phyloP scores from a whole-genome alignment of 805 yeast species.

The Lachancea cidri region DNA sequence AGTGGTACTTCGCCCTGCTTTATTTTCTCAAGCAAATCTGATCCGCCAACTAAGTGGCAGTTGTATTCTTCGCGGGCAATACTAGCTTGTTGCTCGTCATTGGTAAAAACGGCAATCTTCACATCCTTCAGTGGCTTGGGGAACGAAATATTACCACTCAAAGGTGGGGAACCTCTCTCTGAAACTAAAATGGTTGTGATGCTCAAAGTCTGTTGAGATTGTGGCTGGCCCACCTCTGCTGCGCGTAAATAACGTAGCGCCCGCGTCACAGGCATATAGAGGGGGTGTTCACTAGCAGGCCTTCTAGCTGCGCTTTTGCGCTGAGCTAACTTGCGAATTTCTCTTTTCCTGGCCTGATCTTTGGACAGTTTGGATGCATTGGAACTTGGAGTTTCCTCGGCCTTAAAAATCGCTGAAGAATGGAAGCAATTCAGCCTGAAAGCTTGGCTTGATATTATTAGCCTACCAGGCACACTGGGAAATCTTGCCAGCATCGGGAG shows the following conservation, averaged over 20 bases:
- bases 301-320: constrained; percentile 36
- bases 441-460: background rate
- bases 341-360: constrained; percentile 34
- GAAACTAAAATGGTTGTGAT: constrained; percentile 59
- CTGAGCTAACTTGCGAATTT: constrained; percentile 34
- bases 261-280: constrained; percentile 62
- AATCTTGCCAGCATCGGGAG: constrained; percentile 1
- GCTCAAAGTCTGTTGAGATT: constrained; percentile 63
- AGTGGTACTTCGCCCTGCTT: constrained; percentile 43
- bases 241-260: constrained; percentile 83
- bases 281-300: constrained; percentile 47
- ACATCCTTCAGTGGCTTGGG: constrained; percentile 69
- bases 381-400: constrained; percentile 15
- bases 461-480: constrained; percentile 1
- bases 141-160: constrained; percentile 64
- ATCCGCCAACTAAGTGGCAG: constrained; percentile 66
- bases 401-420: constrained; percentile 9
- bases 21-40: constrained; percentile 60
- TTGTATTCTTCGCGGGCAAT: constrained; percentile 51
- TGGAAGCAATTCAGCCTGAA: constrained; percentile 13
- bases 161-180: constrained; percentile 72
- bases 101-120: constrained; percentile 63
- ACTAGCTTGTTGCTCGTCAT: constrained; percentile 45
- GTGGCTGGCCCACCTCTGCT: constrained; percentile 81
- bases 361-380: constrained; percentile 19